These are phyloP conservation scores for Candida wancherniae DNA, from an alignment of 805 yeast species.

Conservation along the genomic window DNA sequence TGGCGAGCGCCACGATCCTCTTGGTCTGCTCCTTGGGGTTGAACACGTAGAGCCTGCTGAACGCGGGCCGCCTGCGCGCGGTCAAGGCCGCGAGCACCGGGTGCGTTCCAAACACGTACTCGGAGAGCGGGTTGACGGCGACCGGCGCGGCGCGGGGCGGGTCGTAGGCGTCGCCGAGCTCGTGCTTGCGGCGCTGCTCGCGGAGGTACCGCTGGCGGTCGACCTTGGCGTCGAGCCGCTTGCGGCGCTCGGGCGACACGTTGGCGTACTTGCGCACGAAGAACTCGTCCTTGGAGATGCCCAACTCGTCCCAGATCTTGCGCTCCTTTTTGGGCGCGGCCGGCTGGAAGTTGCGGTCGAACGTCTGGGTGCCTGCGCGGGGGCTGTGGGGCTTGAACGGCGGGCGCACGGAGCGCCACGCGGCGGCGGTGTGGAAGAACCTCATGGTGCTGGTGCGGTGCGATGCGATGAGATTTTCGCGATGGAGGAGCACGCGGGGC, in stretches of 20 bases:
- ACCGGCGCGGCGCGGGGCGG: slow-evolving; percentile 8
- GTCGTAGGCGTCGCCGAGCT: slow-evolving; percentile 13
- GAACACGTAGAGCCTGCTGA: slow-evolving; percentile 48
- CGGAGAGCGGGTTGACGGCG: slow-evolving; percentile 46
- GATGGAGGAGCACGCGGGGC: too few relatives aligned
- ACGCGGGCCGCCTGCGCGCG: slow-evolving; percentile 49
- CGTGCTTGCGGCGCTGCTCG: slow-evolving; percentile 21
- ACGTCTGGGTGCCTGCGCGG: slow-evolving; percentile 9
- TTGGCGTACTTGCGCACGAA: slow-evolving; percentile 62
- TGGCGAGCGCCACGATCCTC: slow-evolving; percentile 46
- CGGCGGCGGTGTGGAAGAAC: slow-evolving; percentile 11
- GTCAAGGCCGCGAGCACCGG: slow-evolving; percentile 67
- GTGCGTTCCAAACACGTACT: slow-evolving; percentile 72
- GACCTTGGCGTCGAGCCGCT: slow-evolving; percentile 26
- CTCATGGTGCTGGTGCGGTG: too few relatives aligned
- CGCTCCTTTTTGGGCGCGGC: slow-evolving; percentile 15
- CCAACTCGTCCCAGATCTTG: slow-evolving; percentile 67
- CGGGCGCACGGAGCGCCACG: slow-evolving; percentile 8
- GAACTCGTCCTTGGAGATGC: slow-evolving; percentile 57
- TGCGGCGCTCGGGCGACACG: slow-evolving; percentile 48
- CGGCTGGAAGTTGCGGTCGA: slow-evolving; percentile 45
- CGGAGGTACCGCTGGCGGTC: slow-evolving; percentile 28
- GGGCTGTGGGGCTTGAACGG: slow-evolving; percentile 10
- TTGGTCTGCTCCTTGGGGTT: slow-evolving; percentile 30
- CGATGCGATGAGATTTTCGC: too few relatives aligned